Evolutionary conservation across 495 filamentous ascomycete species (phyloP).

Genomic region (Chaetomium fimeti): DNA sequence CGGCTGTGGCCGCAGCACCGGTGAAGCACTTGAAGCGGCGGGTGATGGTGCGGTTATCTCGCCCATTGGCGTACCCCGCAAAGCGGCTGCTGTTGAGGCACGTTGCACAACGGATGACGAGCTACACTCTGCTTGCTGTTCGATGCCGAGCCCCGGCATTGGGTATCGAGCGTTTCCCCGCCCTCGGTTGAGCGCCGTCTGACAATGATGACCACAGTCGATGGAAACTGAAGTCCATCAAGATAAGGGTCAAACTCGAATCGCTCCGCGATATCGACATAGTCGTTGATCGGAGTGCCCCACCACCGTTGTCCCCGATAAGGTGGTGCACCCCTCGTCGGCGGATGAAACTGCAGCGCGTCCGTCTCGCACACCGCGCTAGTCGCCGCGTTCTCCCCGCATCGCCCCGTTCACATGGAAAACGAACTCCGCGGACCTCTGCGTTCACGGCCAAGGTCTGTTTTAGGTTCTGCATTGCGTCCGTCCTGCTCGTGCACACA

Average conservation of each 20-base stretch:
- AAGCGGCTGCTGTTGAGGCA: conserved; percentile 24
- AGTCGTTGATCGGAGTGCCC: neutral
- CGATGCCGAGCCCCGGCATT: neutral
- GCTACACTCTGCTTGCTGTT: neutral
- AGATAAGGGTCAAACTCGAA: neutral
- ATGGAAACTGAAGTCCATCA: neutral
- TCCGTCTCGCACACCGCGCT: neutral
- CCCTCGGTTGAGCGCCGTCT: neutral
- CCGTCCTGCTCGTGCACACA: neutral
- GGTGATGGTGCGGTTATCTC: conserved; percentile 6
- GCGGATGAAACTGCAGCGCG: neutral
- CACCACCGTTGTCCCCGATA: neutral
- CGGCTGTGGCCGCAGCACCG: conserved; percentile 7
- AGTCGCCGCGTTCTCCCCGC: neutral
- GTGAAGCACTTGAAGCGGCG: conserved; percentile 8
- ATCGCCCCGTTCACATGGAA: neutral
- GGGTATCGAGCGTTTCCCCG: neutral
- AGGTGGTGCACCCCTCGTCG: neutral
- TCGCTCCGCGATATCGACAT: conserved; percentile 7
- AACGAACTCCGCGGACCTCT: conserved; percentile 15
- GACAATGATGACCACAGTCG: neutral
- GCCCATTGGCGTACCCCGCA: conserved; percentile 14
- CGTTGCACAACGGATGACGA: conserved; percentile 21
- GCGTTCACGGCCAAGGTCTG: neutral
- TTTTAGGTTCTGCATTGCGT: neutral